Evolutionary conservation across 2,329 filamentous ascomycete species (phyloP), one percentile per base, ranked within the genome.

Genomic region (Taxawa tesnikishii): DNA sequence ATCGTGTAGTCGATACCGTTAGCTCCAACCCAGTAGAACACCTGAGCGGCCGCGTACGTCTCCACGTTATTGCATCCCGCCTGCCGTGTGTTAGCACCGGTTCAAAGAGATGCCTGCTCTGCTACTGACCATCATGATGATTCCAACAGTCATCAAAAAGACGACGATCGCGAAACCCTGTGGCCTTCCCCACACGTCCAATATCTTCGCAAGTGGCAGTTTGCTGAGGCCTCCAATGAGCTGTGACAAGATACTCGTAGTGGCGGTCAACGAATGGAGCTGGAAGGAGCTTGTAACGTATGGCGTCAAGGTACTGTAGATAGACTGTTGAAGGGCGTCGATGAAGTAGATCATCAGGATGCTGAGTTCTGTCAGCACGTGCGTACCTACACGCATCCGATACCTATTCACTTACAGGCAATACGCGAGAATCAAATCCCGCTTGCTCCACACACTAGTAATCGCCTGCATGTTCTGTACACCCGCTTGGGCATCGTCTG

Each of bases 301-400:
- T 3, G 51, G 49, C 6, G 50, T 53, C 28, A 59, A 42, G 13
- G 58, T 55, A 26, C 50, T 45, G 23, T 60, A 57, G 28, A 60
- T 55, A 29, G 53, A 50, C 34, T 62, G 51, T 34, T 63, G 53
- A 23, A 67, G 46, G 17, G 62, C 63, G 23, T 69, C 65, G 44
- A 63, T 59, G 38, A 69, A 65, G 28, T 59, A 57, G 45, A 63
- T 59, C 4, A 68, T 38, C 39, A 60, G 67, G 15, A 68, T 54
- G 31, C 60, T 64, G 31, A 42, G 25, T 3, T 2, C 13, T n/a
- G 6, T 7, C 10, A 7, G 18, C 5, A 26, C 8, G 21, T 9
- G 11, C 16, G 11, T 2, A 4, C 5, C 16, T 26, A 9, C 18
- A 15, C 9, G 5, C 15, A 35, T n/a, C 9, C 12, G 14, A n/a